Evolutionary conservation across 148 eudicot species (phyloP), one percentile per base, ranked within the genome.

Genomic region (Vaccinium vitisidaea): DNA sequence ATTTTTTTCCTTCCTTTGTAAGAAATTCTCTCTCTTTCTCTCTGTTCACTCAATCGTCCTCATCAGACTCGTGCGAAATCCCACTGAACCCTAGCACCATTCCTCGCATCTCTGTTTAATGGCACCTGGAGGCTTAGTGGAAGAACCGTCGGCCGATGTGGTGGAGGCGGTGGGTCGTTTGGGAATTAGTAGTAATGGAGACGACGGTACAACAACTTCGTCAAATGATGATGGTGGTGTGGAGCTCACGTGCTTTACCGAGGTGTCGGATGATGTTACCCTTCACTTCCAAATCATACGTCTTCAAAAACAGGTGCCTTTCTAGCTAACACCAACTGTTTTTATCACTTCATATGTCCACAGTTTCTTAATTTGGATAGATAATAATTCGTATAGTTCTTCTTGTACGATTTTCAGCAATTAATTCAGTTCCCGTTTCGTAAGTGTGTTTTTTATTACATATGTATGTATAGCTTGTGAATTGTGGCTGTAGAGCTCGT

Each of bases 231-330:
- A 52, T 3, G 80, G 85, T 55, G 80, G 82, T 56, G 61, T 85
- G 50, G 84, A 87, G 69, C 54, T 91, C 83, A 89, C 88, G 3
- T 83, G 88, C 78, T 91, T 89, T 76, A 86, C 92, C 27, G 89
- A 91, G 2, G 75, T 55, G 0, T 83, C 78, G 12, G 88, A 91
- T 19, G 90, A 87, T 25, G 83, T 82, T 16, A 74, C 88, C 30
- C 88, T 89, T 50, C 87, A 91, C 81, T 91, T 89, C 83, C 92
- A 91, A 84, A 91, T 91, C 84, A 86, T 91, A 48, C 87, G 89
- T 63, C 88, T 89, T 79, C 89, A 77, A 19, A 91, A 89, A 83
- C 91, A 91, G 92, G 92, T 88, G 79, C 4, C 25, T 21, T 67
- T 52, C 3, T 9, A 43, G 46, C 46, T 0, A 43, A 43, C 46